Conservation (phyloP, 1,284 basidiomycete species). For the Tausonia pullulans region DNA sequence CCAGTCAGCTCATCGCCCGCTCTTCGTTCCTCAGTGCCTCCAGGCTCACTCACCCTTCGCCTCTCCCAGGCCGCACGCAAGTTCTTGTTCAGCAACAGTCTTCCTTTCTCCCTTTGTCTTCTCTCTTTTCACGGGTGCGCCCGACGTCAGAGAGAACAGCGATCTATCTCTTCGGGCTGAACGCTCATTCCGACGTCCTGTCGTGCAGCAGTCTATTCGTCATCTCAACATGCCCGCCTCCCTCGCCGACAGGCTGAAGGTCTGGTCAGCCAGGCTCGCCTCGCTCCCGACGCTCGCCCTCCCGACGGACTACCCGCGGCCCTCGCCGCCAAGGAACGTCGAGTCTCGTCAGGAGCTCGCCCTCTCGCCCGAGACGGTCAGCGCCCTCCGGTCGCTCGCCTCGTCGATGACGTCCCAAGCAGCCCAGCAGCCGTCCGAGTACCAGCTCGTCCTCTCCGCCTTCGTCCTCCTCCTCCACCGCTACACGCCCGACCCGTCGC, state of each 20-base stretch:
- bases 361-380: conserved; percentile 43
- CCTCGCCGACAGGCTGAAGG: conserved; percentile 25
- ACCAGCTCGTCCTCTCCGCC: conserved; percentile 82
- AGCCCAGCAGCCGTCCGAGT: conserved; percentile 41
- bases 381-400: conserved; percentile 52
- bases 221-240: no score
- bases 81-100: no score
- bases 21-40: no score
- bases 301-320: conserved; percentile 92
- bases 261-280: conserved; percentile 39
- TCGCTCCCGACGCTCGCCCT: conserved; percentile 76
- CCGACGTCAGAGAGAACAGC: no score
- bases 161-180: no score
- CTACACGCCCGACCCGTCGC: conserved; percentile 90
- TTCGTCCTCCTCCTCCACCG: conserved; percentile 86
- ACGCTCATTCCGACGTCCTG: no score
- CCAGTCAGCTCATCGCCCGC: no score
- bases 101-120: no score
- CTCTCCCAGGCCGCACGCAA: no score
- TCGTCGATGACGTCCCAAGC: conserved; percentile 41
- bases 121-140: no score
- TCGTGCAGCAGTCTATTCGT: no score
- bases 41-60: no score
- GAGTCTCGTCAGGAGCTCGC: conserved; percentile 58
- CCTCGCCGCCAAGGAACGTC: conserved; percentile 59